Evolutionary conservation across 805 yeast species (phyloP), one percentile per base, ranked within the genome.

Genomic region (Clavispora vitiphila): DNA sequence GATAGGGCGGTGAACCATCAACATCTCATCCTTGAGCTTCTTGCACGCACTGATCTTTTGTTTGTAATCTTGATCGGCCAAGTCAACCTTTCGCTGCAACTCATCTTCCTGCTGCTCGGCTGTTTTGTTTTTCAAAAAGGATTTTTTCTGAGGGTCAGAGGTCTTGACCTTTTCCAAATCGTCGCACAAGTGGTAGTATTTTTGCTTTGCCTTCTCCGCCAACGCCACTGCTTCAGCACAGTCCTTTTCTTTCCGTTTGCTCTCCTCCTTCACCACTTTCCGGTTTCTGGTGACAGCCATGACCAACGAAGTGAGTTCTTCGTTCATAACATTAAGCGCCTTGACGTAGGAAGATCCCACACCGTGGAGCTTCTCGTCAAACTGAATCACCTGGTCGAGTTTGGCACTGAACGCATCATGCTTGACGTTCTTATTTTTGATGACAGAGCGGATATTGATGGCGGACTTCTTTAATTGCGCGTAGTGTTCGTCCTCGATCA

Each of bases 101-200:
- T 90, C 96, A 57, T 91, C 98, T 58, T 93, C 98, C 58, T 83
- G 86, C 64, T 91, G 97, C 39, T 82, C 83, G 1, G 85, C 80
- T 0, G 89, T 81, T 50, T 83, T 83, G 31, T 86, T 77, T 57
- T 86, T 86, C 58, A 93, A 74, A 39, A 90, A 81, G 48, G 85
- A 83, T 53, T 87, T 87, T 61, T 85, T 86, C 43, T 83, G 74
- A 16, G 95, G 96, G 58, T 91, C 97, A 0, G 86, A 76, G 34
- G 80, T 74, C 56, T 83, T 80, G 34, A 89, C 73, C 53, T 84
- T 82, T 51, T 91, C 97, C 61, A 87, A 76, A 53, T 93, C 98
- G 40, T 81, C 84, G 55, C 96, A 88, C 20, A 89, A 65, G 40
- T 86, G 80, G 56, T 77, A 78, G 60, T 93, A 91, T 58, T 64